A percentile compares a stretch with the other conserved stretches of the same genome.
These are phyloP conservation scores for Cadophora luteo-olivacea DNA, from an alignment of 2,329 filamentous ascomycete species.

Conservation along the genomic window DNA sequence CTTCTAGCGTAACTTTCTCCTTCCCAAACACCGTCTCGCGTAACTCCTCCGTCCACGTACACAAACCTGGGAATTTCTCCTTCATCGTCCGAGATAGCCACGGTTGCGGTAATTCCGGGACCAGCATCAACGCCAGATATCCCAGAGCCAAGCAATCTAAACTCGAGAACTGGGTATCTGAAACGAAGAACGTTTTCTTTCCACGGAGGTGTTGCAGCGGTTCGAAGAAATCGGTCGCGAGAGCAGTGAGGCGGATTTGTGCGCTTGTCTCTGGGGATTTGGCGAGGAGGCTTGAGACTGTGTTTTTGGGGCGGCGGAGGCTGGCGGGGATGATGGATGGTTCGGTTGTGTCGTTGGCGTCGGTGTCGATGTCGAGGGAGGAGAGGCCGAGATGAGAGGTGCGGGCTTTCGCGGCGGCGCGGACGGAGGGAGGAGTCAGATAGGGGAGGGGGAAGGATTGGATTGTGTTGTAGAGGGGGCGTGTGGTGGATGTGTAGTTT, in stretches of 20 bases:
- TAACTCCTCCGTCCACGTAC: slow-evolving; percentile 52
- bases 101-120: slow-evolving; percentile 63
- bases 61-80: slow-evolving; percentile 53
- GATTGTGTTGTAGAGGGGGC: slow-evolving; percentile 80
- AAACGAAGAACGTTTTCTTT: slow-evolving; percentile 61
- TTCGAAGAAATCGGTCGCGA: slow-evolving; percentile 74
- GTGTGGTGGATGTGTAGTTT: slow-evolving; percentile 81
- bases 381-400: slow-evolving; percentile 75
- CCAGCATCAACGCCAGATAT: slow-evolving; percentile 77
- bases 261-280: slow-evolving; percentile 75
- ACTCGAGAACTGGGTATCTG: slow-evolving; percentile 58
- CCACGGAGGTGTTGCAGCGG: slow-evolving; percentile 71
- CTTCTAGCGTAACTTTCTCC: slow-evolving; percentile 36
- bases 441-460: slow-evolving; percentile 90
- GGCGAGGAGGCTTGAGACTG: slow-evolving; percentile 60
- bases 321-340: slow-evolving; percentile 45
- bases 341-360: slow-evolving; percentile 42
- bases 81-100: slow-evolving; percentile 67
- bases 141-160: slow-evolving; percentile 83
- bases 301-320: slow-evolving; percentile 48
- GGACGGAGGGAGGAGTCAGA: slow-evolving; percentile 77
- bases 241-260: slow-evolving; percentile 76
- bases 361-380: slow-evolving; percentile 67
- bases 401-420: slow-evolving; percentile 71
- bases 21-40: slow-evolving; percentile 48